Evolutionary conservation across 768 basidiomycete species (phyloP), one percentile per base, ranked within the genome.

Genomic region (Boletus rufocinnamomeus): DNA sequence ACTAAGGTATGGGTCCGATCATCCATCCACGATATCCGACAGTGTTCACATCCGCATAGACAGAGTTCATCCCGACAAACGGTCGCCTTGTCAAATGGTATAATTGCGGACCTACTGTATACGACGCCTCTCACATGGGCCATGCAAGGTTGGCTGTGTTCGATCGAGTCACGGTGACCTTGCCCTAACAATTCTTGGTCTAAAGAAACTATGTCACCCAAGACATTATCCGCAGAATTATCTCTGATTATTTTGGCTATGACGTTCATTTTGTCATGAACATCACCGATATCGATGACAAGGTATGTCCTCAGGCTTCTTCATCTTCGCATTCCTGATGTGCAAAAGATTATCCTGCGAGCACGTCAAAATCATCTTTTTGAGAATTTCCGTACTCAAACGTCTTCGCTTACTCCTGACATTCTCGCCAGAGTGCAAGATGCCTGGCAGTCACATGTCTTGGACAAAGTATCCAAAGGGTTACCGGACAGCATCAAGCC

Each of bases 221-320:
- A 52, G 64, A 71, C n/a, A 59, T 69, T 32, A 60, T 69, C 4
- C 67, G 68, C n/a, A 71, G 97, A 50, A 92, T 99, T 52, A 79
- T 98, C 80, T 81, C 88, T 1, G 94, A 98, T 76, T 98, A 96
- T 76, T 98, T 98, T 75, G 91, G 92, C 27, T 98, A 95, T 68
- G 92, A 98, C 70, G 89, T 99, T 56, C 93, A 98, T 72, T 97
- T 98, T 69, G 96, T 98, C 46, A 97, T 97, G 94, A 99, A 99
- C 74, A 85, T 99, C 65, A 99, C 97, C 6, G 96, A 99, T 74
- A 97, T 99, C 60, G 97, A 99, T 69, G 97, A 98, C 82, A 99
- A 99, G 85, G 96, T 91, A 58, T 53, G 77, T 58, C 19, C 21
- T 41, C 48, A 6, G n/a, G 50, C 49, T 51, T 40, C 25, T 44